These are phyloP conservation scores for Diaporthe vaccinii DNA, from an alignment of 2,329 filamentous ascomycete genomes.

Conservation along the genomic window DNA sequence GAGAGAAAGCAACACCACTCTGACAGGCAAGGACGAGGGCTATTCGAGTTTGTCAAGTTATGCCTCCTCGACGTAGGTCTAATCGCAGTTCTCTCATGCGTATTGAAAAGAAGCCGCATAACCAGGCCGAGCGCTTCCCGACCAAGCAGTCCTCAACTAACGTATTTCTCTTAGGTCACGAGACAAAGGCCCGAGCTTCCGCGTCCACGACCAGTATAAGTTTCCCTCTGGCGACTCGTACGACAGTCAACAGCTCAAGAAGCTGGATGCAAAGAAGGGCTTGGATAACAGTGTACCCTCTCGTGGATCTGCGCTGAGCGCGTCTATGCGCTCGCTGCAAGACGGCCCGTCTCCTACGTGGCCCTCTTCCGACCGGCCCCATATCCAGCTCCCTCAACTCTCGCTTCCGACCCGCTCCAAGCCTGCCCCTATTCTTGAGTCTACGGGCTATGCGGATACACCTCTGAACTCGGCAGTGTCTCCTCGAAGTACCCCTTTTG, in stretches of 20 bases:
- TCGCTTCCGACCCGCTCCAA: slow-evolving; percentile 61
- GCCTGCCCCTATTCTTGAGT: slow-evolving; percentile 58
- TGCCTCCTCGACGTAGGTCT: slow-evolving; percentile 38
- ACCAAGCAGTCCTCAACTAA: slow-evolving; percentile 41
- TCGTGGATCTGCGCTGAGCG: slow-evolving; percentile 58
- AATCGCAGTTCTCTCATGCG: not conserved
- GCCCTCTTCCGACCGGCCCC: slow-evolving; percentile 52
- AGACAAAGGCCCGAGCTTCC: slow-evolving; percentile 60
- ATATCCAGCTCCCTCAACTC: slow-evolving; percentile 59
- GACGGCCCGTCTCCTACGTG: slow-evolving; percentile 52
- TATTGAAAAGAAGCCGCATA: too few relatives aligned
- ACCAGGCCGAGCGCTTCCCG: slow-evolving; percentile 46
- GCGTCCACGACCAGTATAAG: slow-evolving; percentile 63
- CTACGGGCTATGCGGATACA: slow-evolving; percentile 61
- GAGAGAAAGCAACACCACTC: slow-evolving; percentile 47
- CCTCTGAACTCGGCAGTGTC: slow-evolving; percentile 63
- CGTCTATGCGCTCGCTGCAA: slow-evolving; percentile 46
- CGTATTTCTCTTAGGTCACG: slow-evolving; percentile 52
- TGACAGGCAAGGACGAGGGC: slow-evolving; percentile 56
- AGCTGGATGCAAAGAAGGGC: slow-evolving; percentile 63
- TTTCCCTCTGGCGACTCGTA: slow-evolving; percentile 61
- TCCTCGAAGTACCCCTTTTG: slow-evolving; percentile 59
- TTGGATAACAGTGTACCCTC: slow-evolving; percentile 61
- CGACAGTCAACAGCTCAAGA: slow-evolving; percentile 66
- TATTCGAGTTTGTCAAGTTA: slow-evolving; percentile 48